Percentiles rank a stretch among this genome's conserved stretches.
Conservation (phyloP, 768 basidiomycete species). For the Lanmaoa pseudosensibilis region DNA sequence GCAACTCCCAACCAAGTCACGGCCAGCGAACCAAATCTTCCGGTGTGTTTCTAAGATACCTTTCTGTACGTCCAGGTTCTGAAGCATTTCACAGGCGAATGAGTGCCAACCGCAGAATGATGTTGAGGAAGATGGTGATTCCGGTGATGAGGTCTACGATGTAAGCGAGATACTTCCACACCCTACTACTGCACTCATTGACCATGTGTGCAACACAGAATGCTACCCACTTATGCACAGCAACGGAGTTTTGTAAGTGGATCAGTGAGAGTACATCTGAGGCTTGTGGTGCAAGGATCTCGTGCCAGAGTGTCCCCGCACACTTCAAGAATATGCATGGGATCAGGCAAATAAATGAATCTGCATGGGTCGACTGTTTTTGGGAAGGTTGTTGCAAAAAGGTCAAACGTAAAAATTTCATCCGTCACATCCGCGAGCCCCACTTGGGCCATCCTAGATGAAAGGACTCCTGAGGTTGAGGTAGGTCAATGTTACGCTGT, state of each 20-base stretch:
- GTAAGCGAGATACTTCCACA: background rate
- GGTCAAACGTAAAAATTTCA: background rate
- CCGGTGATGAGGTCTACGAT: background rate
- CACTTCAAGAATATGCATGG: background rate
- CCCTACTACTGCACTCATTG: background rate
- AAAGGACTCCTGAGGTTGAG: background rate
- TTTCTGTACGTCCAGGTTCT: background rate
- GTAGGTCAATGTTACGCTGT: background rate
- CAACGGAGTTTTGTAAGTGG: background rate
- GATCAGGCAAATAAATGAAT: background rate
- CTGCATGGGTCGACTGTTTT: accelerated
- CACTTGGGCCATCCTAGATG: constrained; percentile 4
- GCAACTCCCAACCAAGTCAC: too few species aligned
- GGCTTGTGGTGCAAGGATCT: background rate
- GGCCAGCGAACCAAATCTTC: background rate
- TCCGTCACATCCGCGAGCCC: background rate
- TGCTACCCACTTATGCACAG: background rate
- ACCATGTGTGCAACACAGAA: background rate
- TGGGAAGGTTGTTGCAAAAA: background rate
- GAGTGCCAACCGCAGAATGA: background rate
- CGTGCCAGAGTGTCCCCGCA: background rate
- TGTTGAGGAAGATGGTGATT: background rate
- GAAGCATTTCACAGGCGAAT: background rate
- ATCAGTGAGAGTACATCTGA: too few species aligned
- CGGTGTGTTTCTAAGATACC: background rate